Conservation (phyloP, 495 filamentous ascomycete genomes). For the Penicillium waksmanii region DNA sequence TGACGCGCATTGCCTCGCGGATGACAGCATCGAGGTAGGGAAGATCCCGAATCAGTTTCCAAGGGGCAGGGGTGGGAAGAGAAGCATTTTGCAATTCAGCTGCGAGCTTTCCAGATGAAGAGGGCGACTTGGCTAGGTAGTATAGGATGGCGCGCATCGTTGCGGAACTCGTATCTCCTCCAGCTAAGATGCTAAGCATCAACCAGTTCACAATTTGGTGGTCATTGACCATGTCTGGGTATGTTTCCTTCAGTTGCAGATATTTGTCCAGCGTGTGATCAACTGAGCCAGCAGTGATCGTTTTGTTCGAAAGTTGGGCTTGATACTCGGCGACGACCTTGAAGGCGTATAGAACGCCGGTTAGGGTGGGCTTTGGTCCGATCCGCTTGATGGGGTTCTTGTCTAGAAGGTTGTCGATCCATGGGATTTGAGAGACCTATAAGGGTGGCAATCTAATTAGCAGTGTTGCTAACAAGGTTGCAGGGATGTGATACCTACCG, state of each 20-base stretch:
- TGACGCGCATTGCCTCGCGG: constrained; percentile 58
- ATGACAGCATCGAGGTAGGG: constrained; percentile 36
- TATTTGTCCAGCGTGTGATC: constrained; percentile 31
- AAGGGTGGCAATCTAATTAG: not conserved
- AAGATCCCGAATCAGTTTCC: constrained; percentile 22
- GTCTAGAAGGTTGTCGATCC: constrained; percentile 48
- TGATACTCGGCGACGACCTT: constrained; percentile 29
- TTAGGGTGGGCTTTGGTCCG: constrained; percentile 29
- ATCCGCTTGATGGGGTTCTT: constrained; percentile 49
- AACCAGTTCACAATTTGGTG: constrained; percentile 32
- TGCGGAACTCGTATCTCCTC: constrained; percentile 33
- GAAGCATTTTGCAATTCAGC: constrained; percentile 19
- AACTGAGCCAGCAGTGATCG: constrained; percentile 11
- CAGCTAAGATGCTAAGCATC: constrained; percentile 30
- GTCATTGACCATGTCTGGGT: constrained; percentile 27
- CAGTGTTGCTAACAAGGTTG: not conserved
- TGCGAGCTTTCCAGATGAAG: constrained; percentile 14
- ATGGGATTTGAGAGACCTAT: constrained; percentile 50
- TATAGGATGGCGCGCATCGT: constrained; percentile 30
- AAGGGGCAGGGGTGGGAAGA: constrained; percentile 18
- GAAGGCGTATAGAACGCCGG: constrained; percentile 27
- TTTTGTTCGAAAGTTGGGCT: constrained; percentile 19
- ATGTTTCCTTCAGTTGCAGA: constrained; percentile 23
- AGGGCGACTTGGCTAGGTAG: constrained; percentile 25
- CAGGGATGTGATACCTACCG: constrained; percentile 15